Evolutionary conservation across 495 filamentous ascomycete species (phyloP), one percentile per base, ranked within the genome.

Genomic region (Staphylotrichum longicolle): DNA sequence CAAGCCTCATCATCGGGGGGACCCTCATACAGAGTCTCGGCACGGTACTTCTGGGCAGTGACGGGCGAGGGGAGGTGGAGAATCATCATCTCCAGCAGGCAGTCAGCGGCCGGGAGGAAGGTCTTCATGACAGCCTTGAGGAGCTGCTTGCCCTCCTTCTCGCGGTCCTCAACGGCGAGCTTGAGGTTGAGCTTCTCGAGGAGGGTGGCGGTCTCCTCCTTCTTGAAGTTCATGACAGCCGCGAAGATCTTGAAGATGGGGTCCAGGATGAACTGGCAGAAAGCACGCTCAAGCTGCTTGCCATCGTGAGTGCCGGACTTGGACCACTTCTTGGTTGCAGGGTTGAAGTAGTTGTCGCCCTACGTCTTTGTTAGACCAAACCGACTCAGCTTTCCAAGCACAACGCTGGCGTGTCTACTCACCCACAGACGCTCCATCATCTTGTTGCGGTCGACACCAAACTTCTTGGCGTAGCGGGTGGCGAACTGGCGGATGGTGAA

Each of bases 371-470:
- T 61, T 61, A 57, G 58, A 47, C 20, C 0, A 27, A 27, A 27
- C 20, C 20, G 20, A 27, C 20, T 1, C 20, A 27, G 20, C 20
- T 27, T 39, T 39, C 1, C 7, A 8, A 5, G 3, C 20, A 14
- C 5, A 30, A 35, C 7, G 1, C 3, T 47, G 7, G 40, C 14
- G 32, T 10, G 55, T 33, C 3, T 10, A 52, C 85, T 78, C 80
- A 92, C 90, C 94, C 94, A 98, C 70, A 98, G 89, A 86, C 95
- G 92, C 83, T 96, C 91, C 87, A 98, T 96, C 95, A 98, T 96
- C 91, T 98, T 98, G 80, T 84, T 86, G 78, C 89, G 90, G 85
- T 98, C 95, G 71, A 98, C 95, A 87, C 94, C 94, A 74, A 98
- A 98, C 81, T 98, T 98, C 91, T 97, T 97, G 75, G 94, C 89